Base-by-base conservation (phyloP, 768 basidiomycete genomes). In the Naematelia encephala region DNA sequence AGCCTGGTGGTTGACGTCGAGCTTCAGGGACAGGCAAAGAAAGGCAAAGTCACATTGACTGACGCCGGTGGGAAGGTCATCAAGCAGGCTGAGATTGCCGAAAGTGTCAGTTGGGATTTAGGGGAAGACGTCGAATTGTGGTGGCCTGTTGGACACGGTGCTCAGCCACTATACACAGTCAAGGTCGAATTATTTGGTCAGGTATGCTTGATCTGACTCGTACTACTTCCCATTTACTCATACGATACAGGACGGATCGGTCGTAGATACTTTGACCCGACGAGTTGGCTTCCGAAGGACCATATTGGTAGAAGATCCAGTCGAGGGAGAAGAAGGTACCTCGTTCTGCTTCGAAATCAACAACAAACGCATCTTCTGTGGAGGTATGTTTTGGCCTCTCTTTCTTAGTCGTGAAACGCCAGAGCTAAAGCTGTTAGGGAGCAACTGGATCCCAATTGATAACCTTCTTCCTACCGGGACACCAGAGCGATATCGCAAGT, bases 341-440 rank as follows among this genome's bases (percentile, higher is more conserved):
- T 84, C 86, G 0, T 98, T 96, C 81, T 77, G 89, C 49, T 98
- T 98, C 72, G 88, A 93, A 74, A 81, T 97, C 73, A 97, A 98
- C 76, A 89, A 89, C 56, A 79, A 89, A 60, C 81, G 88, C 43
- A 82, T 96, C 16, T 98, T 97, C 75, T 87, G 86, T 67, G 94
- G 91, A 59, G 93, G 88, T 82, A 16, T 16, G 34, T 39, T 8
- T n/a, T n/a, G n/a, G n/a, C n/a, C n/a, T n/a, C n/a, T n/a, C n/a
- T n/a, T n/a, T n/a, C n/a, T n/a, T n/a, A n/a, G n/a, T n/a, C n/a
- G n/a, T n/a, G n/a, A n/a, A n/a, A n/a, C n/a, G n/a, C n/a, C n/a
- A n/a, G n/a, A n/a, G n/a, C n/a, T n/a, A 39, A 39, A 16, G 34
- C 34, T 39, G 34, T 54, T 26, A 19, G 59, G 29, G 54, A 63